A percentile compares a stretch with the other conserved stretches of the same genome.
Conservation (phyloP, 805 yeast genomes). For the Soucietia sequanensis region DNA sequence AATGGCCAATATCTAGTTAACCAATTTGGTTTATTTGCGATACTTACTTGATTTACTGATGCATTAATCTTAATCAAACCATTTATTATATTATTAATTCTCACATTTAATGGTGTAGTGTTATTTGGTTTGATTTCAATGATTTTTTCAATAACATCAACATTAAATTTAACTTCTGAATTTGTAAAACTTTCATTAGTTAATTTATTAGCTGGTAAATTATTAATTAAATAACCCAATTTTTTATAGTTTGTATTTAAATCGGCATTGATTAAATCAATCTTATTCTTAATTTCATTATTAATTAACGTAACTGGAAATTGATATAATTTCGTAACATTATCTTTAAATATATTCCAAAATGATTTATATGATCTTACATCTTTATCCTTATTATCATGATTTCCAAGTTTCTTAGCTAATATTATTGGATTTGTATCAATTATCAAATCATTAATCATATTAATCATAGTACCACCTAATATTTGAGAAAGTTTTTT, state of each 20-base stretch:
- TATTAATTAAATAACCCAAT: slow-evolving; percentile 3
- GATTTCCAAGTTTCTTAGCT: not conserved
- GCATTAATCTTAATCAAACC: not conserved
- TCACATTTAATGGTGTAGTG: slow-evolving; percentile 2
- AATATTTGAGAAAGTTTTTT: not conserved
- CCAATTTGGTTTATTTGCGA: slow-evolving; percentile 33
- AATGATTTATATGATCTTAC: too few species aligned
- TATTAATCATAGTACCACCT: not conserved
- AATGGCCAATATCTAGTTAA: slow-evolving; percentile 68
- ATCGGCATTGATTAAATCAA: not conserved
- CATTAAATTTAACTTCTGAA: not conserved
- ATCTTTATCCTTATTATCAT: not conserved
- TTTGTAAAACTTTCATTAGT: not conserved
- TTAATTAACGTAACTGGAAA: slow-evolving; percentile 5
- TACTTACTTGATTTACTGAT: not conserved
- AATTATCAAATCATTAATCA: slow-evolving; percentile 1
- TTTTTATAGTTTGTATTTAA: slow-evolving; percentile 4
- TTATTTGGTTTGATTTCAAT: not conserved
- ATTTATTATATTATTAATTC: slow-evolving; percentile 2
- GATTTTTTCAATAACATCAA: slow-evolving; percentile 4
- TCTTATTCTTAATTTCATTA: slow-evolving; percentile 2
- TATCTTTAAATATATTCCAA: too few species aligned
- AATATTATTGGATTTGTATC: slow-evolving; percentile 1
- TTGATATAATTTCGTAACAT: not conserved
- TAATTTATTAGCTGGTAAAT: slow-evolving; percentile 1